Base-by-base conservation (phyloP, 148 eudicot genomes). In the Chenopodium quinoa region DNA sequence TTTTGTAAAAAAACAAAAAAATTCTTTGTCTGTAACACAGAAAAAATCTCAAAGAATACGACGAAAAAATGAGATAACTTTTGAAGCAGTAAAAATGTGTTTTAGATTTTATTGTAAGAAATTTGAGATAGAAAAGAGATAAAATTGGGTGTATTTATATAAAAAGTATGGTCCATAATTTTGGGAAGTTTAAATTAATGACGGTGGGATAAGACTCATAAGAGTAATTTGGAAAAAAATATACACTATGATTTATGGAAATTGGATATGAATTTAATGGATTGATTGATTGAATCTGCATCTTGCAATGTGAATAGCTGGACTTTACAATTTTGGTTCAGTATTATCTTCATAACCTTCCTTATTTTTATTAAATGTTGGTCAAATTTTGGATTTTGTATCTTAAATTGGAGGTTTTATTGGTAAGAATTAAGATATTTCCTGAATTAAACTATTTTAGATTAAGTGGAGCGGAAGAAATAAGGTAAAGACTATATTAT, bases 261-360 rank as follows among this genome's bases (percentile, higher is more conserved):
- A 56, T 23, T 11, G n/a, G 80, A 46, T 47, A 46, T 44, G 23
- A n/a, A 23, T 31, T 34, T 52, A 58, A 74, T 74, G 20, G 6
- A 75, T 75, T 25, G 79, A 62, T 76, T 20, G 20, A 76, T 32
- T 31, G 31, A 34, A 60, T 60, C 10, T 34, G 79, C 2, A 20
- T 50, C 14, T 40, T 76, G 25, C 25, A 34, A 7, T 27, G 68
- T 76, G 27, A 63, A 32, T 71, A 60, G 76, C 69, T 71, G 52
- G 68, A 71, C 76, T 9, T 80, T 80, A 70, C 79, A 60, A 19
- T 34, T 76, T 19, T 20, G 31, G 50, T 58, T 75, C 16, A 23
- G 13, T 16, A 17, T 6, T 47, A 23, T 73, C 32, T 27, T 23
- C 71, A 67, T 67, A 11, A 29, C 40, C 19, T 67, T 2, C 19